These are phyloP conservation scores for Solanum acaule DNA, from an alignment of 257 asterid species.

Conservation along the genomic window DNA sequence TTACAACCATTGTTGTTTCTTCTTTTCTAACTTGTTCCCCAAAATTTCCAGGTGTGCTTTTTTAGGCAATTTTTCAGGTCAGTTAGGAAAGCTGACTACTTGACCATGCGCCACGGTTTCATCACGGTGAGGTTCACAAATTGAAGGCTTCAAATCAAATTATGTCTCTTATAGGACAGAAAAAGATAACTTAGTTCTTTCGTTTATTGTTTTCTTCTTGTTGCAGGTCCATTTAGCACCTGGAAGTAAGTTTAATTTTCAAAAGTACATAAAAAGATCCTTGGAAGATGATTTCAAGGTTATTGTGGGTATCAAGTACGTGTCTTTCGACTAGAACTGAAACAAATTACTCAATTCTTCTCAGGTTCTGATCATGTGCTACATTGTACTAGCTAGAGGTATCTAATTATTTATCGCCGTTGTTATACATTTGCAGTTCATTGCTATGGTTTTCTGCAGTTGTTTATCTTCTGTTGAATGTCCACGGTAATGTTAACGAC, in stretches of 20 bases:
- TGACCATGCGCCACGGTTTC: conserved; percentile 85
- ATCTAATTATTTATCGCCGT: conserved; percentile 4
- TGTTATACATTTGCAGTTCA: conserved; percentile 37
- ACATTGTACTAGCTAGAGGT: background rate
- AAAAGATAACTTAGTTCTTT: background rate
- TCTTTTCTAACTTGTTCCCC: background rate
- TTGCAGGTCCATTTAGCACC: conserved; percentile 90
- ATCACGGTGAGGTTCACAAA: conserved; percentile 52
- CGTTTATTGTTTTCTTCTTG: background rate
- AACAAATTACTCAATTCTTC: background rate
- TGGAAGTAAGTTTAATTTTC: conserved; percentile 89
- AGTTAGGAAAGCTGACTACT: conserved; percentile 76
- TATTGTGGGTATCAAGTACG: conserved; percentile 83
- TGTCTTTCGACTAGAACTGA: background rate
- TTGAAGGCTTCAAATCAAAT: background rate
- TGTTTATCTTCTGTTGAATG: conserved; percentile 64
- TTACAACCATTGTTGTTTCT: background rate
- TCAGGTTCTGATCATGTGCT: background rate
- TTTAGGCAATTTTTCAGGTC: conserved; percentile 72
- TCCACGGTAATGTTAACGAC: conserved; percentile 30
- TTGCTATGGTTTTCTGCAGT: conserved; percentile 62
- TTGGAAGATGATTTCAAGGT: conserved; percentile 96
- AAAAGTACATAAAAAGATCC: conserved; percentile 86
- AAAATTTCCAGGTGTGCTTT: conserved; percentile 55
- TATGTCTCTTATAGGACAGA: background rate